These are phyloP conservation scores for Petunia secreta DNA, from an alignment of 257 asterid species.

Conservation along the genomic window DNA sequence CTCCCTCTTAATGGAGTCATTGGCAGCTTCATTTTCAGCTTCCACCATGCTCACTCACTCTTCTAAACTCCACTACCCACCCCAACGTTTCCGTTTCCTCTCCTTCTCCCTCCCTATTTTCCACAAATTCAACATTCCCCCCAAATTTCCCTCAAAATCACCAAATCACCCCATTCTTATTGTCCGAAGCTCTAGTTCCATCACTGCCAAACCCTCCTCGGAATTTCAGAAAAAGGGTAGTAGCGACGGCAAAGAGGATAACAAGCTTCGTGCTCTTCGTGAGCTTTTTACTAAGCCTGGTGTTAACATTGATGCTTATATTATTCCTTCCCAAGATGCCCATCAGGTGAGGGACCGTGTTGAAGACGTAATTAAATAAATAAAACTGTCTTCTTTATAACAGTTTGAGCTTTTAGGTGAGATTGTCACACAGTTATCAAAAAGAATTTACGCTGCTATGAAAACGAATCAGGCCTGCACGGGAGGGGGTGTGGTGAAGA, in stretches of 20 bases:
- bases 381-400: too few relatives aligned
- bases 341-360: constrained; percentile 62
- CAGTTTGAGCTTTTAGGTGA: too few relatives aligned
- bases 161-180: constrained; percentile 32
- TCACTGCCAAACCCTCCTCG: constrained; percentile 86
- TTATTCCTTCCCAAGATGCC: constrained; percentile 96
- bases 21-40: constrained; percentile 29
- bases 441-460: too few relatives aligned
- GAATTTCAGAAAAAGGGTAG: constrained; percentile 57
- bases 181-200: constrained; percentile 57
- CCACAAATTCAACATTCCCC: constrained; percentile 46
- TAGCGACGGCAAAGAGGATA: constrained; percentile 50
- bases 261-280: constrained; percentile 71
- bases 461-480: too few relatives aligned
- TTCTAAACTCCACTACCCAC: constrained; percentile 44
- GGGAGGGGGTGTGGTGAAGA: too few relatives aligned
- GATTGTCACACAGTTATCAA: too few relatives aligned
- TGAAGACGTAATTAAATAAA: too few relatives aligned
- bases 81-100: constrained; percentile 41
- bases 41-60: constrained; percentile 47
- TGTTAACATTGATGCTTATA: constrained; percentile 79
- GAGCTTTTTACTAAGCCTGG: constrained; percentile 69
- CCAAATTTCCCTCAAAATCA: constrained; percentile 38
- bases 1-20: constrained; percentile 39
- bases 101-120: constrained; percentile 45